phyloP scores from a whole-genome alignment of 1,139 yeast genomes.

The Pichia kudriavzevii region DNA sequence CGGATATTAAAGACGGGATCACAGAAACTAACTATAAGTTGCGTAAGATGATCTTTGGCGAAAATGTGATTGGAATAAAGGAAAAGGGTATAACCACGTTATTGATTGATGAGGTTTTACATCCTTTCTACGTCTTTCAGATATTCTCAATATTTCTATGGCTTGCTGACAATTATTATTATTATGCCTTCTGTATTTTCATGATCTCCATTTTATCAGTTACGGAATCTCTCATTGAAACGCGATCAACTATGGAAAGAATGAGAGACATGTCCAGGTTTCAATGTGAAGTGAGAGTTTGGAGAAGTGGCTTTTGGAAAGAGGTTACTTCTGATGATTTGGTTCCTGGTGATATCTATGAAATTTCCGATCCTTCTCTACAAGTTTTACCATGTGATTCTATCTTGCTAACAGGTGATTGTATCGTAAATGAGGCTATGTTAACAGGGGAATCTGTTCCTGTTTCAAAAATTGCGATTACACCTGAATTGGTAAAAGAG shows the following conservation, averaged over 20 bases:
- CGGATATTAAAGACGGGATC: slow-evolving; percentile 59
- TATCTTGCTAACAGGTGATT: slow-evolving; percentile 78
- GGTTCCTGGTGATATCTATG: slow-evolving; percentile 86
- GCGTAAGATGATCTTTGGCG: slow-evolving; percentile 67
- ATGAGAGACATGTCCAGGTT: slow-evolving; percentile 68
- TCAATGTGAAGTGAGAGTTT: slow-evolving; percentile 75
- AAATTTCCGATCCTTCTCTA: slow-evolving; percentile 80
- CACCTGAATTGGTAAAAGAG: slow-evolving; percentile 49
- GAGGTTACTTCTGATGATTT: slow-evolving; percentile 71
- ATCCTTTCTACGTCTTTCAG: slow-evolving; percentile 92
- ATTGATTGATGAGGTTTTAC: slow-evolving; percentile 79
- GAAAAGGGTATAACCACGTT: slow-evolving; percentile 63
- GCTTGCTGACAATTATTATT: slow-evolving; percentile 87
- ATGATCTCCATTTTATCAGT: slow-evolving; percentile 77
- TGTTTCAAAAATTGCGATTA: slow-evolving; percentile 69
- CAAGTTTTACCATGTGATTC: slow-evolving; percentile 81
- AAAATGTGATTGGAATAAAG: slow-evolving; percentile 64
- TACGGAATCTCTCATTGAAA: slow-evolving; percentile 72
- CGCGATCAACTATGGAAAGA: slow-evolving; percentile 65
- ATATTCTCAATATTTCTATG: slow-evolving; percentile 84
- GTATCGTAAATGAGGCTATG: slow-evolving; percentile 70
- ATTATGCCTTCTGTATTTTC: slow-evolving; percentile 89
- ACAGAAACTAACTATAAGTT: slow-evolving; percentile 62
- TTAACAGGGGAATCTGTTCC: slow-evolving; percentile 87
- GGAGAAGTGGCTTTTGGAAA: slow-evolving; percentile 92